These are phyloP conservation scores for Pulveroboletus frians DNA, from an alignment of 768 basidiomycete species.

Conservation along the genomic window DNA sequence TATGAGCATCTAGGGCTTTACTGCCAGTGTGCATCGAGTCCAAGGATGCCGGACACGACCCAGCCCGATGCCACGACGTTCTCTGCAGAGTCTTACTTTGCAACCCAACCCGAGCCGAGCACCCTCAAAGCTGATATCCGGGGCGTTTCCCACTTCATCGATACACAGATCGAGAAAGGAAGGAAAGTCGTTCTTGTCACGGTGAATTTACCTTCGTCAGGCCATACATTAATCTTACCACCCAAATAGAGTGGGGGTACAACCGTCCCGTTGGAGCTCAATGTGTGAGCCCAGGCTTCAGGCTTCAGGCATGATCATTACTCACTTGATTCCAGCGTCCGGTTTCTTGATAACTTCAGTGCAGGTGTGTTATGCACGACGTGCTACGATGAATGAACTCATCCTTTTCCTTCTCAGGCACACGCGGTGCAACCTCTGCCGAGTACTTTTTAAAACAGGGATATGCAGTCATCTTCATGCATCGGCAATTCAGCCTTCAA, in stretches of 20 bases:
- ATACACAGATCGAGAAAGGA: slow-evolving; percentile 55
- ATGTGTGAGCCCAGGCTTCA: slow-evolving; percentile 69
- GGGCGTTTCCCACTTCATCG: slow-evolving; percentile 63
- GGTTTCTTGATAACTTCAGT: slow-evolving; percentile 98
- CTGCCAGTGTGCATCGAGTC: neutral
- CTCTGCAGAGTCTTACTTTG: slow-evolving; percentile 88
- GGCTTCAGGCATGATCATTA: slow-evolving; percentile 6
- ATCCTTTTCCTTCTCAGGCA: slow-evolving; percentile 49
- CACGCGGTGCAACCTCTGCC: slow-evolving; percentile 94
- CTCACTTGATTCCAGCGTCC: slow-evolving; percentile 58
- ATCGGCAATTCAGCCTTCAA: slow-evolving; percentile 94
- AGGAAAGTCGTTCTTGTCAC: slow-evolving; percentile 90
- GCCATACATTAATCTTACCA: slow-evolving; percentile 11
- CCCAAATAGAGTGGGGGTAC: slow-evolving; percentile 86
- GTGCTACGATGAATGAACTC: neutral
- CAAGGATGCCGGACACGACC: slow-evolving; percentile 17
- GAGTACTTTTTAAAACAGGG: slow-evolving; percentile 94
- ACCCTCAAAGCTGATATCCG: slow-evolving; percentile 65
- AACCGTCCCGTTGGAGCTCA: slow-evolving; percentile 95
- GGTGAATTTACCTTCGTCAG: slow-evolving; percentile 44
- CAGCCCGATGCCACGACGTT: slow-evolving; percentile 37
- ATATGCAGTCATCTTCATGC: slow-evolving; percentile 99
- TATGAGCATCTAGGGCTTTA: neutral
- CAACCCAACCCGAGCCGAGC: slow-evolving; percentile 75
- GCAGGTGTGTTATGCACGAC: slow-evolving; percentile 55